These are phyloP conservation scores for Clarkia xantiana DNA, from an alignment of 345 rosid species.

Conservation along the genomic window DNA sequence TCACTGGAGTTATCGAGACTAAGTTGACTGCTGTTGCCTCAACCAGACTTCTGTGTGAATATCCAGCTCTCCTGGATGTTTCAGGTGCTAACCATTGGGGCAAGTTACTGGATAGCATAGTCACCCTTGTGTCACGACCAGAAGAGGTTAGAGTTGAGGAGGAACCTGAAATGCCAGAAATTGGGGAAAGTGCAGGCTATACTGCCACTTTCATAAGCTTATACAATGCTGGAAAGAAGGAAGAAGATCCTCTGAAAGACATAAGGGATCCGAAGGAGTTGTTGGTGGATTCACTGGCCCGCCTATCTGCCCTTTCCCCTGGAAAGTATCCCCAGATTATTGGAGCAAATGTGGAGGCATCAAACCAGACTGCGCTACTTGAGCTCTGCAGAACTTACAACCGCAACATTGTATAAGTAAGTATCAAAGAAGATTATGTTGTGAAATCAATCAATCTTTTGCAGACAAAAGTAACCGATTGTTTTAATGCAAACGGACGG, in stretches of 20 bases:
- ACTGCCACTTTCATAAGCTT: slow-evolving; percentile 69
- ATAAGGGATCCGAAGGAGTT: slow-evolving; percentile 71
- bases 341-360: slow-evolving; percentile 47
- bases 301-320: slow-evolving; percentile 48
- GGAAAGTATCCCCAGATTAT: slow-evolving; percentile 71
- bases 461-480: no score
- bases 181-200: slow-evolving; percentile 67
- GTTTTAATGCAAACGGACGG: no score
- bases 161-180: slow-evolving; percentile 89
- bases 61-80: slow-evolving; percentile 51
- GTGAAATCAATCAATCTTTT: not conserved
- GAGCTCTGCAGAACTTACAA: slow-evolving; percentile 57
- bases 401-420: slow-evolving; percentile 50
- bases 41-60: slow-evolving; percentile 66
- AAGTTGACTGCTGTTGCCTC: slow-evolving; percentile 80
- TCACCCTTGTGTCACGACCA: slow-evolving; percentile 71
- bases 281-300: slow-evolving; percentile 47
- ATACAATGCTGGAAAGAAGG: slow-evolving; percentile 78
- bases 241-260: slow-evolving; percentile 75
- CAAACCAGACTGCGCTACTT: slow-evolving; percentile 55
- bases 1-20: slow-evolving; percentile 58
- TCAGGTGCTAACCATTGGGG: slow-evolving; percentile 58
- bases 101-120: slow-evolving; percentile 65
- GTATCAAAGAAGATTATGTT: slow-evolving; percentile 11
- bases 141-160: slow-evolving; percentile 67